Percentiles rank a stretch among this genome's conserved stretches.
Evolutionary conservation across 2,329 filamentous ascomycete species (phyloP).

Genomic region (Huntiella decipiens): DNA sequence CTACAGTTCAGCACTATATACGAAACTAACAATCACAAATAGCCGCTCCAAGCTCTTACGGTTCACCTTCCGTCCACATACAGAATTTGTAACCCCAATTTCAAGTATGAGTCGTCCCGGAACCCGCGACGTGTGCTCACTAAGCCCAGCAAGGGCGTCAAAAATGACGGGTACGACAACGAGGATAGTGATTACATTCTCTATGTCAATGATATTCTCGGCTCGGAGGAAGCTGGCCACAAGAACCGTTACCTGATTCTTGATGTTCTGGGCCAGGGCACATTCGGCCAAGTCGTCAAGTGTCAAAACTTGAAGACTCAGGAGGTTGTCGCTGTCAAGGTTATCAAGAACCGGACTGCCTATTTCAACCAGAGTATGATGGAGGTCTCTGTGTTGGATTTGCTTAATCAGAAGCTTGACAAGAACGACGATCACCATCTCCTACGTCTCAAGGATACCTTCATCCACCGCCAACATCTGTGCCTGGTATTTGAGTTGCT

Average conservation of each 20-base stretch:
- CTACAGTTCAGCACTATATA: too few species aligned
- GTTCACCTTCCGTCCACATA: conserved; percentile 87
- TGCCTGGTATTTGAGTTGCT: conserved; percentile 92
- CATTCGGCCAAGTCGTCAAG: conserved; percentile 96
- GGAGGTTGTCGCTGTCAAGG: conserved; percentile 95
- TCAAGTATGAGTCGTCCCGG: conserved; percentile 96
- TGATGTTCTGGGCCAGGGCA: conserved; percentile 90
- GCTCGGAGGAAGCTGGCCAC: conserved; percentile 93
- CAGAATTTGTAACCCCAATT: conserved; percentile 90
- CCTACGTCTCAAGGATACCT: conserved; percentile 85
- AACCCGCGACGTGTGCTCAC: conserved; percentile 91
- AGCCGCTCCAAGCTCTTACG: conserved; percentile 91
- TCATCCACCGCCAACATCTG: conserved; percentile 92
- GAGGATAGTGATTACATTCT: conserved; percentile 98
- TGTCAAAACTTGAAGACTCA: conserved; percentile 97
- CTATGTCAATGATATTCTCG: conserved; percentile 96
- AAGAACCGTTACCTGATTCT: conserved; percentile 96
- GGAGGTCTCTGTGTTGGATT: conserved; percentile 92
- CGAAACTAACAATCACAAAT: conserved; percentile 8
- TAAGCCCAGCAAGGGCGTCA: conserved; percentile 93
- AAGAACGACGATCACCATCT: conserved; percentile 98
- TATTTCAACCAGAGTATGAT: conserved; percentile 99
- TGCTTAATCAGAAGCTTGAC: conserved; percentile 96
- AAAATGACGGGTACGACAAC: conserved; percentile 98
- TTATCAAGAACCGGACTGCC: conserved; percentile 95